These are phyloP conservation scores for Neofusicoccum ribis DNA, from an alignment of 2,329 filamentous ascomycete species.

Conservation along the genomic window DNA sequence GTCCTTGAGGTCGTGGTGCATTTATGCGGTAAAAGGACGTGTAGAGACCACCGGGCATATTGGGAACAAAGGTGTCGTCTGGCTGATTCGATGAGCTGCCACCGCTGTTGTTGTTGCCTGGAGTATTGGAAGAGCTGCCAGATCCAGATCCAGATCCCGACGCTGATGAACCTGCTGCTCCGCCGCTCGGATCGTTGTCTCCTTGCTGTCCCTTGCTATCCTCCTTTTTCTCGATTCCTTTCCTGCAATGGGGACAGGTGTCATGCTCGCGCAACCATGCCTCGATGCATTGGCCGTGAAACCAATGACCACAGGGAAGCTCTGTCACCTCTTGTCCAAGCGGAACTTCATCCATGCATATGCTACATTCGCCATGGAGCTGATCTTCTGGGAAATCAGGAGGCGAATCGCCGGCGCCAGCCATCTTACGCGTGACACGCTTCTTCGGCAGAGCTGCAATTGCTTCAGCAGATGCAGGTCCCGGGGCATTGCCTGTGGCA, in stretches of 20 bases:
- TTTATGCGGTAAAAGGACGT: neutral
- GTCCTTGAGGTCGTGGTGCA: neutral
- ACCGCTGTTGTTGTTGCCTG: neutral
- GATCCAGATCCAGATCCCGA: conserved; percentile 2
- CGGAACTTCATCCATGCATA: conserved; percentile 86
- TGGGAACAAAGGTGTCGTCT: neutral
- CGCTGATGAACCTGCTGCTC: conserved; percentile 6
- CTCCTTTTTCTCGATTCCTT: conserved; percentile 42
- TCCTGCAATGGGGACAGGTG: conserved; percentile 82
- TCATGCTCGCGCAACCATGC: conserved; percentile 89
- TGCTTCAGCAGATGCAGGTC: conserved; percentile 73
- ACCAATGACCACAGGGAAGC: conserved; percentile 91
- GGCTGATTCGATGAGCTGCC: neutral
- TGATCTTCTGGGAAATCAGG: conserved; percentile 5
- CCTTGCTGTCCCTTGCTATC: conserved; percentile 16
- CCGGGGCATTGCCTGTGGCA: conserved; percentile 72
- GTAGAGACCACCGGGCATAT: conserved; percentile 16
- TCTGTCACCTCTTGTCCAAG: conserved; percentile 72
- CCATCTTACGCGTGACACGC: conserved; percentile 67
- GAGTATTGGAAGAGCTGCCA: neutral
- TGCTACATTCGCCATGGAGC: conserved; percentile 74
- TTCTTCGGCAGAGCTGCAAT: conserved; percentile 74
- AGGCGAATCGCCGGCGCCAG: conserved; percentile 59
- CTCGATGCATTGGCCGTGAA: conserved; percentile 78
- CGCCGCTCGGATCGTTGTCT: neutral